These are phyloP conservation scores for Colletotrichum salicis DNA, from an alignment of 2,329 filamentous ascomycete genomes.

Conservation along the genomic window DNA sequence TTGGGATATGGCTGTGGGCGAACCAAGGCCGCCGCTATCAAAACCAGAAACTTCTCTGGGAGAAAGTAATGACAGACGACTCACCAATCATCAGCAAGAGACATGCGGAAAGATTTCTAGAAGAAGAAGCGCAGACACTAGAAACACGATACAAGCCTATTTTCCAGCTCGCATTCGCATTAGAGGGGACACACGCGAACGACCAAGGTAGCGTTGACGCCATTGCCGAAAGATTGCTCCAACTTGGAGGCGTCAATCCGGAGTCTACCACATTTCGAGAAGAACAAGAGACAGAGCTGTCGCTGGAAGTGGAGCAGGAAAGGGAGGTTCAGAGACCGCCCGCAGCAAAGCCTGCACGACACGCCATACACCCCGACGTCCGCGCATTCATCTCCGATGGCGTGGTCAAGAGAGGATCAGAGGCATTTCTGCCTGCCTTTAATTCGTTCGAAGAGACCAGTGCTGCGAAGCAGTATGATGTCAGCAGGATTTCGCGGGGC, in stretches of 20 bases:
- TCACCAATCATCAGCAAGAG: slow-evolving; percentile 36
- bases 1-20: slow-evolving; percentile 68
- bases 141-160: slow-evolving; percentile 60
- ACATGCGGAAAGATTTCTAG: slow-evolving; percentile 58
- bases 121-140: slow-evolving; percentile 64
- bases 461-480: slow-evolving; percentile 47
- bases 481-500: slow-evolving; percentile 47
- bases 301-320: slow-evolving; percentile 72
- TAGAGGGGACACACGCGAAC: not conserved
- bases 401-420: slow-evolving; percentile 38
- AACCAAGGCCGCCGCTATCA: slow-evolving; percentile 66
- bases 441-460: slow-evolving; percentile 51
- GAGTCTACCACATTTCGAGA: slow-evolving; percentile 60
- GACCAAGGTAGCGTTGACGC: not conserved
- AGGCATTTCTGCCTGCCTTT: slow-evolving; percentile 58
- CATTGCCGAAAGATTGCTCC: slow-evolving; percentile 44
- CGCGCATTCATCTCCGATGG: slow-evolving; percentile 51
- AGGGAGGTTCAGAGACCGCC: slow-evolving; percentile 62
- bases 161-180: not conserved
- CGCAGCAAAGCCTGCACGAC: slow-evolving; percentile 48
- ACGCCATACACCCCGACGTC: slow-evolving; percentile 58
- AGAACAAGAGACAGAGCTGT: slow-evolving; percentile 76
- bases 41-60: slow-evolving; percentile 51
- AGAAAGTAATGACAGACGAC: not conserved
- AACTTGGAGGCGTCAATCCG: slow-evolving; percentile 47